A percentile compares a stretch with the other conserved stretches of the same genome.
Evolutionary conservation across 1,284 basidiomycete genomes (phyloP).

Genomic region (Moesziomyces globuligerus): DNA sequence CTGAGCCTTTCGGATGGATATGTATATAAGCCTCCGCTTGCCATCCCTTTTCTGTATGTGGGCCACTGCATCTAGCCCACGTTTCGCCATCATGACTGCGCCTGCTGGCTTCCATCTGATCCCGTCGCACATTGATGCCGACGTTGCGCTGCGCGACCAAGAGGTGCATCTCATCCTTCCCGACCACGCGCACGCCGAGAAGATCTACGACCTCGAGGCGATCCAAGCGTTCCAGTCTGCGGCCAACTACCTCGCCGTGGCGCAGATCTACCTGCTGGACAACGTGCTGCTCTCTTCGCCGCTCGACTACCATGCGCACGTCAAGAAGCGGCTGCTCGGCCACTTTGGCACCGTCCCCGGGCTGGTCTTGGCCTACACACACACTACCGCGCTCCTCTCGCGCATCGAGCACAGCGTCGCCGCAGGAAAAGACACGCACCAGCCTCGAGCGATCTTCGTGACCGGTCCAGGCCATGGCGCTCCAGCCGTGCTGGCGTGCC

Average conservation of each 20-base stretch:
- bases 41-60: neutral
- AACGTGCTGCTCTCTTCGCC: slow-evolving; percentile 75
- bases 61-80: neutral
- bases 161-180: slow-evolving; percentile 11
- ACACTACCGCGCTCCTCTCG: slow-evolving; percentile 78
- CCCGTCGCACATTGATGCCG: slow-evolving; percentile 11
- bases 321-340: slow-evolving; percentile 81
- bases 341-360: slow-evolving; percentile 73
- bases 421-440: slow-evolving; percentile 69
- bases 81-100: slow-evolving; percentile 5
- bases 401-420: slow-evolving; percentile 8
- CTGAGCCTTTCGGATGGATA: no score
- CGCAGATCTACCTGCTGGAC: slow-evolving; percentile 78
- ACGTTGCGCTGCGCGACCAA: slow-evolving; percentile 4
- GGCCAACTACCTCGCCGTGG: slow-evolving; percentile 65
- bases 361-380: slow-evolving; percentile 80
- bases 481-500: slow-evolving; percentile 79
- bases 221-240: slow-evolving; percentile 40
- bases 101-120: slow-evolving; percentile 11
- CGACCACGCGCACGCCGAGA: slow-evolving; percentile 1
- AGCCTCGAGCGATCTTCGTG: slow-evolving; percentile 72
- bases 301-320: slow-evolving; percentile 69
- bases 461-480: slow-evolving; percentile 70
- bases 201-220: slow-evolving; percentile 23
- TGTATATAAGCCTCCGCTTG: no score